Percentiles rank a stretch among this genome's conserved stretches.
phyloP scores from a whole-genome alignment of 495 filamentous ascomycete genomes.

The Penicillium riverlandense region DNA sequence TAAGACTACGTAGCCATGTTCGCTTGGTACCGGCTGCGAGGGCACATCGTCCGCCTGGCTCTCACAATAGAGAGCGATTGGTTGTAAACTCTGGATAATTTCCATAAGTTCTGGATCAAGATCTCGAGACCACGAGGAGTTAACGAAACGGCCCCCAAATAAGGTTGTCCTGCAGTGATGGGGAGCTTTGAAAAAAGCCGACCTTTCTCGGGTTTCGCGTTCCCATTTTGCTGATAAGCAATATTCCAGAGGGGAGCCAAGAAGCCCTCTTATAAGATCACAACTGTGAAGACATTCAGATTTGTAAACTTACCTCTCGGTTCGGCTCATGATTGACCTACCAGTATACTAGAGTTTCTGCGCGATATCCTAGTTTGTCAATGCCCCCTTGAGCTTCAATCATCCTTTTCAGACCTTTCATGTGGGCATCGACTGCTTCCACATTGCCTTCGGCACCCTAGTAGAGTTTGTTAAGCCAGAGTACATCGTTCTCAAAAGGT shows the following conservation, averaged over 20 bases:
- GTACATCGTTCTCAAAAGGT: background rate
- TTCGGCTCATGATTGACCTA: background rate
- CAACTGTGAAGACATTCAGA: background rate
- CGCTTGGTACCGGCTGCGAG: constrained; percentile 3
- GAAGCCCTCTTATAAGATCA: constrained; percentile 3
- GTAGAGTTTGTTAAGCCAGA: background rate
- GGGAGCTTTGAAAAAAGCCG: constrained; percentile 1
- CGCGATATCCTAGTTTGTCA: constrained; percentile 5
- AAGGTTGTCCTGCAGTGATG: background rate
- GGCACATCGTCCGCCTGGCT: background rate
- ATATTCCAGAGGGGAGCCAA: constrained; percentile 1
- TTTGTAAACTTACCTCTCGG: too few species aligned
- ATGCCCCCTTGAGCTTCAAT: constrained; percentile 5
- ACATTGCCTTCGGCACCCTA: constrained; percentile 8
- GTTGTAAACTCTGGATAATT: constrained; percentile 19
- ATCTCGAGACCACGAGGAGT: constrained; percentile 1
- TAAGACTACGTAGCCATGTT: constrained; percentile 11
- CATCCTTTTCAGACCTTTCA: constrained; percentile 9
- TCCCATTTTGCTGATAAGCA: constrained; percentile 5
- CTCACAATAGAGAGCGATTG: constrained; percentile 7
- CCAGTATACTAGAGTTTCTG: constrained; percentile 6
- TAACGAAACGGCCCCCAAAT: constrained; percentile 8
- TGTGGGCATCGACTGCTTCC: constrained; percentile 7
- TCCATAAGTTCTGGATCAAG: constrained; percentile 20
- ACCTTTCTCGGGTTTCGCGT: constrained; percentile 1